Percentiles rank a stretch among this genome's conserved stretches.
Evolutionary conservation across 2,329 filamentous ascomycete genomes (phyloP).

Genomic region (Aspergillus sp.): DNA sequence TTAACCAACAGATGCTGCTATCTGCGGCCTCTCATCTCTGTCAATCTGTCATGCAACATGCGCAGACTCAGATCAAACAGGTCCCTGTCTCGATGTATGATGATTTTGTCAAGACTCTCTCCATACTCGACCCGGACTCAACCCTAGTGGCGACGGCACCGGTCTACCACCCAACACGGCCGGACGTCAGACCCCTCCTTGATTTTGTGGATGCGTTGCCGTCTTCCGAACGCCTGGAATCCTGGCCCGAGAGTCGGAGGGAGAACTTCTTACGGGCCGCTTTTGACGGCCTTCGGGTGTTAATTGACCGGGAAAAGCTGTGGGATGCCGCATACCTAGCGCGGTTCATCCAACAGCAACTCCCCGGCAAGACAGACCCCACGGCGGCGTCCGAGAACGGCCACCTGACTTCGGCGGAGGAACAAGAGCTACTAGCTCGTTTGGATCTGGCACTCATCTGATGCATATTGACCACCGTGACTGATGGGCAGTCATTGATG

Average conservation of each 20-base stretch:
- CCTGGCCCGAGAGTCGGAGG: constrained; percentile 19
- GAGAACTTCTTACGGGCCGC: constrained; percentile 33
- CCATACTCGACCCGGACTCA: constrained; percentile 20
- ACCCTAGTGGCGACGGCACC: constrained; percentile 29
- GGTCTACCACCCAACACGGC: constrained; percentile 39
- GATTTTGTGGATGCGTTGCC: constrained; percentile 24
- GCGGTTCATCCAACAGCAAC: constrained; percentile 28
- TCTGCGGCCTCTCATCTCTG: constrained; percentile 25
- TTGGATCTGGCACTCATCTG: constrained; percentile 23
- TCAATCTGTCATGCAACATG: constrained; percentile 23
- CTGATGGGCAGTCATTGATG: not conserved
- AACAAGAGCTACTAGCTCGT: constrained; percentile 25
- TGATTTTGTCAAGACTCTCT: constrained; percentile 26
- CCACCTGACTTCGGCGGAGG: constrained; percentile 17
- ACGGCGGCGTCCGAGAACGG: constrained; percentile 12
- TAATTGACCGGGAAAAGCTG: constrained; percentile 31
- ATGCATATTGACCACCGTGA: not conserved
- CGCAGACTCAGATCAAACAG: constrained; percentile 20
- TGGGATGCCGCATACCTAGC: constrained; percentile 30
- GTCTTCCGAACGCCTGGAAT: constrained; percentile 16
- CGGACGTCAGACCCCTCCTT: constrained; percentile 32
- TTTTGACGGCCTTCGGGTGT: constrained; percentile 39
- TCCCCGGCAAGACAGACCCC: constrained; percentile 23
- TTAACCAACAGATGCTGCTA: constrained; percentile 18
- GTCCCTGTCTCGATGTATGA: constrained; percentile 33